Evolutionary conservation across 192 early-diverging fungal genomes (phyloP).

Genomic region (Coemansia sp.): DNA sequence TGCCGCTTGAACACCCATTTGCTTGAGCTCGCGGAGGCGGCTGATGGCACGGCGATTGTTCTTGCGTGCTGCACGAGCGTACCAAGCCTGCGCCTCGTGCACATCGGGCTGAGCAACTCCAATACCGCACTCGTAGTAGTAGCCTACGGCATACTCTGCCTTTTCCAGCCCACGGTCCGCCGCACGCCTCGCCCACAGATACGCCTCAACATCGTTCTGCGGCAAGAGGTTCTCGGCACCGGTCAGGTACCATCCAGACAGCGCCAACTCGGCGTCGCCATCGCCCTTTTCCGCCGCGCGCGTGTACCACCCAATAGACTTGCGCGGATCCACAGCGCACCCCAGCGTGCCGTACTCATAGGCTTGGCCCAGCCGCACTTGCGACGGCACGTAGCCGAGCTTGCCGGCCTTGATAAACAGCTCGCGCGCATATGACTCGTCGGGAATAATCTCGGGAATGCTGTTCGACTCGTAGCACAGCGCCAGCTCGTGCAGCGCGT

Average conservation of each 20-base stretch:
- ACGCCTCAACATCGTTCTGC: slow-evolving; percentile 95
- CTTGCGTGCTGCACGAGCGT: slow-evolving; percentile 81
- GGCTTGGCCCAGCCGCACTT: slow-evolving; percentile 87
- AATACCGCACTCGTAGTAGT: slow-evolving; percentile 91
- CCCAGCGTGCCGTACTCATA: slow-evolving; percentile 95
- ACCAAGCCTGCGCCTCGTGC: slow-evolving; percentile 90
- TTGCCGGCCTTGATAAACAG: slow-evolving; percentile 91
- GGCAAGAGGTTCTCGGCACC: slow-evolving; percentile 86
- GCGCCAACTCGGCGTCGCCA: slow-evolving; percentile 86
- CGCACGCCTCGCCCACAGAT: slow-evolving; percentile 95
- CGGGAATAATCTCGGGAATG: slow-evolving; percentile 72
- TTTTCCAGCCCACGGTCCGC: slow-evolving; percentile 94
- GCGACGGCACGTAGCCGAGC: slow-evolving; percentile 90
- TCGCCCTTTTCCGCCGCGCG: slow-evolving; percentile 90
- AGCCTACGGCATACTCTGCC: slow-evolving; percentile 97
- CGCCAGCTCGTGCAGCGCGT: slow-evolving; percentile 92
- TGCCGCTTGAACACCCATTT: slow-evolving; percentile 51
- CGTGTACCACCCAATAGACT: slow-evolving; percentile 97
- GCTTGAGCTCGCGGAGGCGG: slow-evolving; percentile 83
- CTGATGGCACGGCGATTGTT: slow-evolving; percentile 82
- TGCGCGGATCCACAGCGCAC: slow-evolving; percentile 81
- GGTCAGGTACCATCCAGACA: slow-evolving; percentile 98
- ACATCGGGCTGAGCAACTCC: slow-evolving; percentile 68
- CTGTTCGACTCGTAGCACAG: slow-evolving; percentile 78
- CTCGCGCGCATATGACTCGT: slow-evolving; percentile 88